Percentiles rank a stretch among this genome's conserved stretches.
These are phyloP conservation scores for Zanthoxylum bungeanum DNA, from an alignment of 345 rosid genomes.

Conservation along the genomic window DNA sequence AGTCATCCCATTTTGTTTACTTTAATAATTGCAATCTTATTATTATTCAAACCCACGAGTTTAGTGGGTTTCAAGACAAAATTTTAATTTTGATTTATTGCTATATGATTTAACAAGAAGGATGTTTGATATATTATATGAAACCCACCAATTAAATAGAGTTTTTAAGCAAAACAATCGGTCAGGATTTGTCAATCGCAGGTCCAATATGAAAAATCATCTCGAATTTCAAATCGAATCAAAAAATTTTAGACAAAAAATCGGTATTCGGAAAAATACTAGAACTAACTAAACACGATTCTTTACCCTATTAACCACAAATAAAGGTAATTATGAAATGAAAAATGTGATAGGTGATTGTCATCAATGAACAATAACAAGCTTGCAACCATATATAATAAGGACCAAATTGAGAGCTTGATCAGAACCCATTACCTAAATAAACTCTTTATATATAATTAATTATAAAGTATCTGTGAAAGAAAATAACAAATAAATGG, in stretches of 20 bases:
- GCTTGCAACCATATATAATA: constrained; percentile 5
- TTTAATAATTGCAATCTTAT: constrained; percentile 25
- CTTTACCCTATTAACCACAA: background rate
- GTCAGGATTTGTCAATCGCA: too few relatives aligned
- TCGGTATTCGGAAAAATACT: too few relatives aligned
- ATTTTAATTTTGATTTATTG: background rate
- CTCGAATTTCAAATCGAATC: too few relatives aligned
- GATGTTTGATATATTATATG: constrained; percentile 27
- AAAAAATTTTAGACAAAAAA: too few relatives aligned
- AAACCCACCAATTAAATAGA: constrained; percentile 32
- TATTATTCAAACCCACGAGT: background rate
- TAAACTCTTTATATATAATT: too few relatives aligned
- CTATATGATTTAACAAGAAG: background rate
- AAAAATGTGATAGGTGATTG: background rate
- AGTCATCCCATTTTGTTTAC: constrained; percentile 25
- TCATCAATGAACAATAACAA: constrained; percentile 2
- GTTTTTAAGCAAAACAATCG: constrained; percentile 27
- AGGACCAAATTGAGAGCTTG: background rate
- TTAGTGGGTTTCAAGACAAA: constrained; percentile 5
- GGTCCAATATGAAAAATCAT: too few relatives aligned
- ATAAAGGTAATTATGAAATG: background rate
- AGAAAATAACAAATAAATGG: constrained; percentile 24
- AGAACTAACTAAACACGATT: background rate
- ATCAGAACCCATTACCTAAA: background rate
- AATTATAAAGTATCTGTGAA: too few relatives aligned